phyloP scores from a whole-genome alignment of 345 rosid species.

The Citrus sp. region DNA sequence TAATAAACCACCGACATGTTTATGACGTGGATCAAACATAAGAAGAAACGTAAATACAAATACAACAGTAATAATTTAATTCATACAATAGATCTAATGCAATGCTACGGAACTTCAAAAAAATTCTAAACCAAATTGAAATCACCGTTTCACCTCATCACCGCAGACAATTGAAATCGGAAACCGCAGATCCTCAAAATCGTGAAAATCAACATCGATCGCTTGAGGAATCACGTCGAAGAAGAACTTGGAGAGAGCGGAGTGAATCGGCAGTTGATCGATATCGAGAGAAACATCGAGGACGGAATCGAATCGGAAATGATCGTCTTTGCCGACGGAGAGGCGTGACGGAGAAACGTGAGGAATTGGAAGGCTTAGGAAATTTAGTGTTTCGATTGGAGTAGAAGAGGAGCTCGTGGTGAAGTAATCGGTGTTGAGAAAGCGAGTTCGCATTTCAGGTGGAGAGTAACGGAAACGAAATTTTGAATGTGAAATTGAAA shows the following conservation, averaged over 20 bases:
- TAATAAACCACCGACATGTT: not conserved
- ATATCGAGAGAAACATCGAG: constrained; percentile 28
- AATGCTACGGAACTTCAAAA: not conserved
- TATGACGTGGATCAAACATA: not conserved
- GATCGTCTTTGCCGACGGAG: constrained; percentile 20
- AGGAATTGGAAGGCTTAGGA: constrained; percentile 64
- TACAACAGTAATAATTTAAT: not conserved
- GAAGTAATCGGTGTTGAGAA: constrained; percentile 60
- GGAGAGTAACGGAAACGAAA: not conserved
- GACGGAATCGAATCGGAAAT: constrained; percentile 30
- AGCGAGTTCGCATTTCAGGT: constrained; percentile 66
- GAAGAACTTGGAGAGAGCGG: constrained; percentile 57
- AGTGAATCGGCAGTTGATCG: constrained; percentile 39
- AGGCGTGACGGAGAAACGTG: constrained; percentile 25
- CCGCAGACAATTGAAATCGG: not conserved
- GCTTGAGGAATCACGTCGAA: constrained; percentile 47
- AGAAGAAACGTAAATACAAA: not conserved
- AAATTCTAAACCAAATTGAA: not conserved
- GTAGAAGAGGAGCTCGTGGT: constrained; percentile 27
- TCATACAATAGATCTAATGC: not conserved
- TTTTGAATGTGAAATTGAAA: constrained; percentile 9
- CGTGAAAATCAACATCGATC: constrained; percentile 30
- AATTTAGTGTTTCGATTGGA: constrained; percentile 43
- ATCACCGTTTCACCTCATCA: constrained; percentile 24
- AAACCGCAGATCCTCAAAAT: constrained; percentile 22